Evolutionary conservation across 2,329 filamentous ascomycete genomes (phyloP).

Genomic region (Scedosporium aurantiacum): DNA sequence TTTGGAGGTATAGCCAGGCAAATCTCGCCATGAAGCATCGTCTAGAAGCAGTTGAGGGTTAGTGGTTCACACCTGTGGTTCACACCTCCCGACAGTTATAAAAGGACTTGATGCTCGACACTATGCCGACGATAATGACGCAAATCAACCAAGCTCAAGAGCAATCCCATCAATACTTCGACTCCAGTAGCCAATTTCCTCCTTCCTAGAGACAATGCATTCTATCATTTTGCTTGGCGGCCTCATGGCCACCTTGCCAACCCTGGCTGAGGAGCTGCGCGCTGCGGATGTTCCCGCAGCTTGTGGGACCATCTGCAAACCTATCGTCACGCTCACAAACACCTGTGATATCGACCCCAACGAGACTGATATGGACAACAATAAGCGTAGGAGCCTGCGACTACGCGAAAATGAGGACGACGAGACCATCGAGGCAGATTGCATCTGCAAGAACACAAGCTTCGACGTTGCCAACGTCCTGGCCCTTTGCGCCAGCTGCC

Average conservation of each 20-base stretch:
- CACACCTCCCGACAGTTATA: no score
- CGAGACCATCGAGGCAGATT: conserved; percentile 20
- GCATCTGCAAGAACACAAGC: conserved; percentile 26
- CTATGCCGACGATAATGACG: no score
- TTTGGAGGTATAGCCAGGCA: no score
- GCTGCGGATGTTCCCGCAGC: conserved; percentile 22
- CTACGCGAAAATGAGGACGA: neutral
- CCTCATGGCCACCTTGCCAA: neutral
- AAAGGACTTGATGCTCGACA: no score
- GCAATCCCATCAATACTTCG: no score
- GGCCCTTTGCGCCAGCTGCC: conserved; percentile 26
- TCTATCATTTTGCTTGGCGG: neutral
- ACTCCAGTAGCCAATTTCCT: no score
- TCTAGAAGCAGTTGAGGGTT: no score
- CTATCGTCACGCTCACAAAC: conserved; percentile 27
- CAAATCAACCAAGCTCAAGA: no score
- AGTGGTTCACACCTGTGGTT: no score
- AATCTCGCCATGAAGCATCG: no score
- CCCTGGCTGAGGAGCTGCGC: conserved; percentile 1
- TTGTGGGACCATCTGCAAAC: conserved; percentile 29
- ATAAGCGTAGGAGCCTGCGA: neutral
- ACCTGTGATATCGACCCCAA: conserved; percentile 18
- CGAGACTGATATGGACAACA: neutral
- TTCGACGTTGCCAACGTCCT: conserved; percentile 27
- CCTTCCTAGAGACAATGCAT: no score